A percentile compares a stretch with the other conserved stretches of the same genome.
phyloP scores from a whole-genome alignment of 306 rosid genomes.

The Rubus parviflorus region DNA sequence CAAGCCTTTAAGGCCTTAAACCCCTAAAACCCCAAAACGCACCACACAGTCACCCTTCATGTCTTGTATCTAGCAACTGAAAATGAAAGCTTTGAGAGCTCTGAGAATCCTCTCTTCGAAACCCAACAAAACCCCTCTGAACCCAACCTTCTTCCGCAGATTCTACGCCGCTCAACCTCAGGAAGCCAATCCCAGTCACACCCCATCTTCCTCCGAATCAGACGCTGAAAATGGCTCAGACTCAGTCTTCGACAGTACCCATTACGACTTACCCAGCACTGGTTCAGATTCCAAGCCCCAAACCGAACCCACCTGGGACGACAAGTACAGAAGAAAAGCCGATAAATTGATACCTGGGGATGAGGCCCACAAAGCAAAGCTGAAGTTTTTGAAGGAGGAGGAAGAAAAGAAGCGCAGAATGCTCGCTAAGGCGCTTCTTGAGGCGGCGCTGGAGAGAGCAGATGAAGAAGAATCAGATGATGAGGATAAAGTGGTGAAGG shows the following conservation, averaged over 20 bases:
- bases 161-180: conserved; percentile 67
- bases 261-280: conserved; percentile 39
- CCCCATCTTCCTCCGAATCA: conserved; percentile 35
- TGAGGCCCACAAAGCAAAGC: conserved; percentile 37
- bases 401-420: conserved; percentile 45
- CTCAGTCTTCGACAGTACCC: conserved; percentile 70
- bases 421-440: conserved; percentile 75
- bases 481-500: conserved; percentile 44
- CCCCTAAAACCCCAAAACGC: neutral
- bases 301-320: conserved; percentile 58
- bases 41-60: neutral
- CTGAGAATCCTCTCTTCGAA: conserved; percentile 36
- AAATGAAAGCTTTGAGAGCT: conserved; percentile 64
- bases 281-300: conserved; percentile 28
- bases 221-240: conserved; percentile 40
- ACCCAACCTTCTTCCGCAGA: conserved; percentile 23
- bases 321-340: conserved; percentile 51
- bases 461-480: conserved; percentile 41
- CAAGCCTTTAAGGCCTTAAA: neutral
- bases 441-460: conserved; percentile 51
- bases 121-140: conserved; percentile 10
- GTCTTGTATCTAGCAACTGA: conserved; percentile 24
- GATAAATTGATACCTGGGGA: conserved; percentile 45
- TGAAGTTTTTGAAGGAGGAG: conserved; percentile 45
- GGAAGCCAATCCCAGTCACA: conserved; percentile 33